phyloP scores from a whole-genome alignment of 1,284 basidiomycete species.

The Ganoderma resinaceum region DNA sequence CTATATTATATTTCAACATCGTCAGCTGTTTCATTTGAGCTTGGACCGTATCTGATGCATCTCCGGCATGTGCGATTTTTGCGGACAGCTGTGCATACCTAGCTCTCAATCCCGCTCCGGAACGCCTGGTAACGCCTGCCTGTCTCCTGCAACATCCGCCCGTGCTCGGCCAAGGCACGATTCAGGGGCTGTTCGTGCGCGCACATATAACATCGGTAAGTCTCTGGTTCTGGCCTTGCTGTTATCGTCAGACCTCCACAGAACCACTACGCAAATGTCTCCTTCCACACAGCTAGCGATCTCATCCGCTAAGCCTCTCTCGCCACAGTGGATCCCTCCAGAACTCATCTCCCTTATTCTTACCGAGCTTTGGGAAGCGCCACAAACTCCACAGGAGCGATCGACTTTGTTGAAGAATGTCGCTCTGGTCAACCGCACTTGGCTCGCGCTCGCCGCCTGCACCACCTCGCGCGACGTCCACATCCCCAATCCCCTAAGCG shows the following conservation, averaged over 20 bases:
- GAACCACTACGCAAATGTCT: background rate
- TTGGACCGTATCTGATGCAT: background rate
- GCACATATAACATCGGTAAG: background rate
- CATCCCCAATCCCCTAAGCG: conserved; percentile 39
- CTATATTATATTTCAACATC: background rate
- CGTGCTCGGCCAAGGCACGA: background rate
- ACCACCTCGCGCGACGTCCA: conserved; percentile 43
- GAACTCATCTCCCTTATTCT: conserved; percentile 48
- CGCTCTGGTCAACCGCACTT: conserved; percentile 41
- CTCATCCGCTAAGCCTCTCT: conserved; percentile 5
- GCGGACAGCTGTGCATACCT: background rate
- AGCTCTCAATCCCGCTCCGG: background rate
- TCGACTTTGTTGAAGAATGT: conserved; percentile 40
- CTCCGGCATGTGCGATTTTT: background rate
- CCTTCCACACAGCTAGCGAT: background rate
- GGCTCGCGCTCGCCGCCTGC: conserved; percentile 39
- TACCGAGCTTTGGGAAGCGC: conserved; percentile 41
- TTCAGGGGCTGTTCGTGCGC: background rate
- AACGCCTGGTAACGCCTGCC: background rate
- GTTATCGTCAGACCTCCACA: background rate
- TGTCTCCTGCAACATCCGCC: conserved; percentile 3
- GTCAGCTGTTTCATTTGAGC: background rate
- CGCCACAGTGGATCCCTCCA: conserved; percentile 37
- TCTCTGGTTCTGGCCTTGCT: background rate
- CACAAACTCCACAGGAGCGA: conserved; percentile 41